Evolutionary conservation across 1,284 basidiomycete genomes (phyloP), one percentile per base, ranked within the genome.

Genomic region (Malassezia cuniculi): DNA sequence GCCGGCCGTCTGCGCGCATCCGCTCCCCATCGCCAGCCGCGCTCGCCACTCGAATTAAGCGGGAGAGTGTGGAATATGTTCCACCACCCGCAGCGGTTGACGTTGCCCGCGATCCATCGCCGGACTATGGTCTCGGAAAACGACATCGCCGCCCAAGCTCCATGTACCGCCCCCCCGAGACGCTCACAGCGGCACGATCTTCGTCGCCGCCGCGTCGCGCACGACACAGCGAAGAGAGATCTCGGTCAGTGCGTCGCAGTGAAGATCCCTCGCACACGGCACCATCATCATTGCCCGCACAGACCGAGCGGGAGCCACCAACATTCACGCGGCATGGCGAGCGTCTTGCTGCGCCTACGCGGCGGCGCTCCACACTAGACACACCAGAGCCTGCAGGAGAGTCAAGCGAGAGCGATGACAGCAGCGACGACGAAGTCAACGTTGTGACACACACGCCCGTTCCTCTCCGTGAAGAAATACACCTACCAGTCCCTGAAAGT

Each of bases 151-250:
- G 54, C 11, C 55, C 54, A 8, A 55, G 53, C 47, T 47, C 47
- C 42, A 57, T 57, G 55, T 55, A 57, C 38, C 45, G 47, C 26
- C 55, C 55, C 1, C 55, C 55, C 19, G 50, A 54, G 33, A 54
- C 55, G 15, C 39, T 57, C 29, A 57, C 55, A 26, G 41, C 20
- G 4, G 12, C 32, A 6, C 7, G 17, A 6, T 6, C 20, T 11
- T 24, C 32, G 8, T 21, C 32, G 4, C 20, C 15, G 12, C 15
- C 20, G 6, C 7, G 21, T 7, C 21, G 14, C 19, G 15, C 31
- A 16, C 15, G 6, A n/a, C 29, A 17, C 15, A 8, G 15, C 16
- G 19, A 30, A n/a, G 6, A 18, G 5, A 30, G 6, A 5, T 14
- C 17, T 6, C 29, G 29, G 15, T 12, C 32, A 19, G 3, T 26